Evolutionary conservation across 345 rosid species (phyloP).

Genomic region (Hypericum androsaemum): DNA sequence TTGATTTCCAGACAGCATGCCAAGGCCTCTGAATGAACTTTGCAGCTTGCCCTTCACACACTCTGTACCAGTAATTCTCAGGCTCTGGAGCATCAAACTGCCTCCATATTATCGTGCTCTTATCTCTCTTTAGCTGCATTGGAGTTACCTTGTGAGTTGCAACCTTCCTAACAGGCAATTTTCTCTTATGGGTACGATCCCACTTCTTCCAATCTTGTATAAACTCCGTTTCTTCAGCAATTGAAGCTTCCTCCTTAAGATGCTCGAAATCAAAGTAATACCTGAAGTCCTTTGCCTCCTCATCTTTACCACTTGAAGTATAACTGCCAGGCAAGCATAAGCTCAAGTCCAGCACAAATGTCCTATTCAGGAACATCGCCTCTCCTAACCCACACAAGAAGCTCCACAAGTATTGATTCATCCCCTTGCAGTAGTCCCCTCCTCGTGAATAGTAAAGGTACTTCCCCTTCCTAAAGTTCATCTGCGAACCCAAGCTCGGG

Average conservation of each 20-base stretch:
- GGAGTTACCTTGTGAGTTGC: constrained; percentile 52
- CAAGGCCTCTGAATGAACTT: constrained; percentile 73
- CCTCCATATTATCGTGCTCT: constrained; percentile 74
- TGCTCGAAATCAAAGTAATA: constrained; percentile 88
- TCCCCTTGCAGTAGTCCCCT: constrained; percentile 88
- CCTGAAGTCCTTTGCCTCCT: constrained; percentile 84
- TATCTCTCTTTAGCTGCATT: constrained; percentile 63
- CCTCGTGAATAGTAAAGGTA: constrained; percentile 83
- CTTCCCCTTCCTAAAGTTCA: constrained; percentile 55
- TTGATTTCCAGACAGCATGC: constrained; percentile 85
- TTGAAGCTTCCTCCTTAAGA: constrained; percentile 65
- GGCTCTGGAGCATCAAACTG: constrained; percentile 85
- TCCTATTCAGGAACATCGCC: constrained; percentile 83
- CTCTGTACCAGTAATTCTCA: constrained; percentile 86
- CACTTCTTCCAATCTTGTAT: constrained; percentile 75
- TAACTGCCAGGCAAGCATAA: constrained; percentile 58
- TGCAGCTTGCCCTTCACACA: constrained; percentile 79
- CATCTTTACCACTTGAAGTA: constrained; percentile 56
- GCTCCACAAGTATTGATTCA: constrained; percentile 95
- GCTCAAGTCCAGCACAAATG: constrained; percentile 86
- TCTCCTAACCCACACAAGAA: constrained; percentile 93
- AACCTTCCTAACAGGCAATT: constrained; percentile 69
- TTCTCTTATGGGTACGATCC: constrained; percentile 59
- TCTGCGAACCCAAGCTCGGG: constrained; percentile 18
- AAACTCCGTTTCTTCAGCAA: constrained; percentile 76